These are phyloP conservation scores for Sextonia rubra DNA, from an alignment of 164 flowering plant genomes.

Conservation along the genomic window DNA sequence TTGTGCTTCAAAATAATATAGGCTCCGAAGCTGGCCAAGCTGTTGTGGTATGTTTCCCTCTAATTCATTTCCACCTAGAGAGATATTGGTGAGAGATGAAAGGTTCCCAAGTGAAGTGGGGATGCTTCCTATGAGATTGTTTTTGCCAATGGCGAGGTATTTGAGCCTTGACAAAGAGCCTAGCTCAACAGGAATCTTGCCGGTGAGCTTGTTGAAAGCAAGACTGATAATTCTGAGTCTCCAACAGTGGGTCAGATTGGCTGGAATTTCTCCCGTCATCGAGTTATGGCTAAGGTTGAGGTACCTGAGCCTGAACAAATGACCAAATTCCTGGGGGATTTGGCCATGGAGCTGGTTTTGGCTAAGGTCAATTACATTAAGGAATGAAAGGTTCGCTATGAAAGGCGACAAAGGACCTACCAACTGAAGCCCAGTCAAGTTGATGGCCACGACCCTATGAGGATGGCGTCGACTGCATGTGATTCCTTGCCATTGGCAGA, in stretches of 20 bases:
- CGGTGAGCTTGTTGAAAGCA: not conserved
- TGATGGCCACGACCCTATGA: no score
- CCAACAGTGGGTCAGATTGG: constrained; percentile 14
- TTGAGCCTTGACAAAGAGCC: not conserved
- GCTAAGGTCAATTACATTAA: no score
- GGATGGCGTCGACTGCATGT: no score
- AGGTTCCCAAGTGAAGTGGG: constrained; percentile 22
- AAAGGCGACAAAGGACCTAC: no score
- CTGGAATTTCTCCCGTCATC: constrained; percentile 30
- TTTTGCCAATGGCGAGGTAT: not conserved
- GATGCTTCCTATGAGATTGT: constrained; percentile 14
- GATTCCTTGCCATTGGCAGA: no score
- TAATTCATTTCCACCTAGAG: not conserved
- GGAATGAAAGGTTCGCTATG: no score
- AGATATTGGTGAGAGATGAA: not conserved
- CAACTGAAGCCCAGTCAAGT: no score
- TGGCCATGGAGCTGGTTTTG: no score
- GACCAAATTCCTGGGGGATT: constrained; percentile 4
- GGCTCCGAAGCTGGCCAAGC: not conserved
- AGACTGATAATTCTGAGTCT: not conserved
- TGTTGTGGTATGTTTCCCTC: not conserved
- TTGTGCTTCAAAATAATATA: not conserved
- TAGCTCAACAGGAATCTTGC: not conserved
- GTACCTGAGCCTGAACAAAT: constrained; percentile 22
- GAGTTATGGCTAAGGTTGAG: constrained; percentile 28